These are phyloP conservation scores for Jamesozyma gamospora DNA, from an alignment of 805 yeast genomes.

Conservation along the genomic window DNA sequence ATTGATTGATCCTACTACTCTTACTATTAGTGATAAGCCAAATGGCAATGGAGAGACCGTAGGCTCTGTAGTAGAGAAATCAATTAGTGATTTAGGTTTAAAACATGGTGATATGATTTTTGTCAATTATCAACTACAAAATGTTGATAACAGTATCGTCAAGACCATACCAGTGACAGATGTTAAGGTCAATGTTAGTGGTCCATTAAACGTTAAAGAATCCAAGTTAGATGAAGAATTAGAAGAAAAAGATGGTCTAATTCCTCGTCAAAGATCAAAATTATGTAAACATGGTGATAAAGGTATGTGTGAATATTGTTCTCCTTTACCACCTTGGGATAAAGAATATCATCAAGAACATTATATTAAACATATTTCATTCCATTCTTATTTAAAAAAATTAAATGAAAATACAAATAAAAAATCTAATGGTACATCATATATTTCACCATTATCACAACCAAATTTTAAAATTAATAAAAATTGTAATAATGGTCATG, in stretches of 20 bases:
- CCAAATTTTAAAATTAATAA: constrained; percentile 55
- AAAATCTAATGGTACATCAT: constrained; percentile 48
- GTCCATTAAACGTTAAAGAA: constrained; percentile 35
- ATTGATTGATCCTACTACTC: constrained; percentile 17
- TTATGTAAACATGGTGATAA: constrained; percentile 82
- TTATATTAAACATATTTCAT: constrained; percentile 78
- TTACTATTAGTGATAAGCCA: constrained; percentile 22
- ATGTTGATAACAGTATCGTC: not conserved
- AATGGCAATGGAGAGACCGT: constrained; percentile 17
- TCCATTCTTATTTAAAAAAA: constrained; percentile 72
- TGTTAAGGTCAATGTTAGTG: not conserved
- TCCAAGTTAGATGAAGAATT: constrained; percentile 56
- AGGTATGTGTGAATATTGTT: constrained; percentile 97
- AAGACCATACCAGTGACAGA: not conserved
- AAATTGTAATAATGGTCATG: constrained; percentile 70
- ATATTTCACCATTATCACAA: constrained; percentile 70
- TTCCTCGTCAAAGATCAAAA: constrained; percentile 47
- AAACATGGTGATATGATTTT: constrained; percentile 54
- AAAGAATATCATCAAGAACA: constrained; percentile 60
- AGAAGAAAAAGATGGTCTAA: constrained; percentile 61
- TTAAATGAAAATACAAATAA: constrained; percentile 59
- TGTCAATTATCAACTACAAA: constrained; percentile 29
- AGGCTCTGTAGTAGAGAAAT: constrained; percentile 15
- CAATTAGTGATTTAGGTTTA: constrained; percentile 37
- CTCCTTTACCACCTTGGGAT: constrained; percentile 95